phyloP scores from a whole-genome alignment of 345 rosid species.

The Raphanus raphanistrum region DNA sequence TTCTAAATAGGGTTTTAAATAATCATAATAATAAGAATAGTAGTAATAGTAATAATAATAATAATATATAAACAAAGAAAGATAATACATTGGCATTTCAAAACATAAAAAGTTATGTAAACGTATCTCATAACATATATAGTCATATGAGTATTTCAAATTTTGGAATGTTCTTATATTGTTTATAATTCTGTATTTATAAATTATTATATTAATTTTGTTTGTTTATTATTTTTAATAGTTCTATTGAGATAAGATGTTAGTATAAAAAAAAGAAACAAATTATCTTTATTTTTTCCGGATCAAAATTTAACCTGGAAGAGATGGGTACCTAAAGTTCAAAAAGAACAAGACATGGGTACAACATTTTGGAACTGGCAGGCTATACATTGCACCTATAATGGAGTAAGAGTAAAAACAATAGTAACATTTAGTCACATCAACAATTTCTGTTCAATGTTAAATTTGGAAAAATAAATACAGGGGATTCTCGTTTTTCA shows the following conservation, averaged over 20 bases:
- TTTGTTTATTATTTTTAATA: not conserved
- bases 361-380: constrained; percentile 10
- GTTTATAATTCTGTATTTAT: not conserved
- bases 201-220: not conserved
- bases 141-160: not conserved
- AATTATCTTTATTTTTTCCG: not conserved
- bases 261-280: not conserved
- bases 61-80: not conserved
- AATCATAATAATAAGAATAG: too few species aligned
- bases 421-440: constrained; percentile 28
- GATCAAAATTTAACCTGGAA: not conserved
- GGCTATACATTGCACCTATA: constrained; percentile 19
- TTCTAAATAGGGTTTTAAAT: not conserved
- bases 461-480: not conserved
- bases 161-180: not conserved
- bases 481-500: not conserved
- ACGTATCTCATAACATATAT: too few species aligned
- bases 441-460: constrained; percentile 8
- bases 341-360: not conserved
- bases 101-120: not conserved
- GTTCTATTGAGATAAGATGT: not conserved
- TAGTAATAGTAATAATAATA: not conserved
- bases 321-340: not conserved
- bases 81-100: not conserved
- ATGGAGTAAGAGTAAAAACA: constrained; percentile 8